Evolutionary conservation across 805 yeast species (phyloP), one percentile per base, ranked within the genome.

Genomic region (Ogataea sp.): DNA sequence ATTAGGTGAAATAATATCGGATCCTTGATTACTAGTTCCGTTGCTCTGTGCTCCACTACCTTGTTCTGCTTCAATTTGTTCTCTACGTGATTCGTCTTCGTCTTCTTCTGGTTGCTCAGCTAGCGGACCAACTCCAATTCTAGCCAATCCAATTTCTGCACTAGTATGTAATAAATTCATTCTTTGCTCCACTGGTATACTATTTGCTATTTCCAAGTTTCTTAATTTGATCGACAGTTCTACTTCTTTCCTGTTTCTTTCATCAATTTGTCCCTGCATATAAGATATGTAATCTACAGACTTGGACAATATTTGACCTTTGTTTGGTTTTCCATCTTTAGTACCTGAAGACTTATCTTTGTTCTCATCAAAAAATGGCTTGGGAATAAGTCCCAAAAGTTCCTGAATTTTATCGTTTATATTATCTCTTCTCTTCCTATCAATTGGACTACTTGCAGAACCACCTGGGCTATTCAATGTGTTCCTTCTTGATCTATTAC

Each of bases 81-180:
- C 17, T 21, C 21, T 25, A 20, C 21, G 35, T 20, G 20, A 26
- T n/a, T 21, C 21, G 7, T 15, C 20, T 14, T 20, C 20, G 5
- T 14, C 13, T 15, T 33, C 28, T 6, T 34, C 31, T 25, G 17
- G 27, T 40, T 48, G 47, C 23, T 67, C 77, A 1, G 84, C 79
- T 37, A 83, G 58, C 1, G 90, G 89, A 2, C 94, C 94, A 7
- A 84, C 93, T 1, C 96, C 95, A 36, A 84, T 81, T 49, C 75
- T 74, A 0, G 87, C 79, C 41, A 86, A 62, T 2, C 84, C 86
- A 20, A 70, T 60, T 53, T 85, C 95, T 0, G 95, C 96, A 54
- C 87, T 79, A 2, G 95, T 85, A 48, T 80, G 64, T 52, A 73
- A 56, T 49, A 77, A 58, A 53, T 73, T 62, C 41, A 65, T 47